A percentile compares a stretch with the other conserved stretches of the same genome.
These are phyloP conservation scores for Lignosus rhinocerotis DNA, from an alignment of 1,284 basidiomycete species.

Conservation along the genomic window DNA sequence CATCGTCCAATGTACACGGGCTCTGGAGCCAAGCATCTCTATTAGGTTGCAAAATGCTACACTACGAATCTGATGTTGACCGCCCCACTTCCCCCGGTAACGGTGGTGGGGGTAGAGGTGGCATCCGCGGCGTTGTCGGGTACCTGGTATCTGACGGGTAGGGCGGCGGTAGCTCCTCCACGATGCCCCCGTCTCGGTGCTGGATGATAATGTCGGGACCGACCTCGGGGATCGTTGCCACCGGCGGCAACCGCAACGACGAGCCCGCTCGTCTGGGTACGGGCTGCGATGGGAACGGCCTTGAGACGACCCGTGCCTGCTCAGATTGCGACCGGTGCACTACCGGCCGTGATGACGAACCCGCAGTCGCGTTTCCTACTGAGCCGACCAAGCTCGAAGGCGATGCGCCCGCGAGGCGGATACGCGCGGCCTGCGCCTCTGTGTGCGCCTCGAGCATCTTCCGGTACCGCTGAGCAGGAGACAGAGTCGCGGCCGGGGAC, in stretches of 20 bases:
- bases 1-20: neutral
- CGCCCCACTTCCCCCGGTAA: neutral
- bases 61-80: neutral
- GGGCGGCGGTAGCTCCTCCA: slow-evolving; percentile 36
- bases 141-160: slow-evolving; percentile 17
- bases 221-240: slow-evolving; percentile 22
- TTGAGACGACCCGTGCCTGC: slow-evolving; percentile 4
- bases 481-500: slow-evolving; percentile 15
- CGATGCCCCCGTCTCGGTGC: slow-evolving; percentile 34
- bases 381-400: neutral
- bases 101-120: neutral
- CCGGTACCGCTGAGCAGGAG: slow-evolving; percentile 21
- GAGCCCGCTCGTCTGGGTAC: slow-evolving; percentile 16
- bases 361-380: neutral
- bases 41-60: neutral
- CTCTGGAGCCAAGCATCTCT: neutral
- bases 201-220: slow-evolving; percentile 36
- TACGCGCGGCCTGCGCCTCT: slow-evolving; percentile 19
- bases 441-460: slow-evolving; percentile 23
- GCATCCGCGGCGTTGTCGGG: neutral
- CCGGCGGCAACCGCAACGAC: slow-evolving; percentile 20
- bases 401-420: slow-evolving; percentile 2
- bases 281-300: slow-evolving; percentile 15
- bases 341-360: slow-evolving; percentile 6
- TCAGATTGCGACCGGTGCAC: slow-evolving; percentile 18